phyloP scores from a whole-genome alignment of 495 filamentous ascomycete species.

The Rhizodiscina lignyota region DNA sequence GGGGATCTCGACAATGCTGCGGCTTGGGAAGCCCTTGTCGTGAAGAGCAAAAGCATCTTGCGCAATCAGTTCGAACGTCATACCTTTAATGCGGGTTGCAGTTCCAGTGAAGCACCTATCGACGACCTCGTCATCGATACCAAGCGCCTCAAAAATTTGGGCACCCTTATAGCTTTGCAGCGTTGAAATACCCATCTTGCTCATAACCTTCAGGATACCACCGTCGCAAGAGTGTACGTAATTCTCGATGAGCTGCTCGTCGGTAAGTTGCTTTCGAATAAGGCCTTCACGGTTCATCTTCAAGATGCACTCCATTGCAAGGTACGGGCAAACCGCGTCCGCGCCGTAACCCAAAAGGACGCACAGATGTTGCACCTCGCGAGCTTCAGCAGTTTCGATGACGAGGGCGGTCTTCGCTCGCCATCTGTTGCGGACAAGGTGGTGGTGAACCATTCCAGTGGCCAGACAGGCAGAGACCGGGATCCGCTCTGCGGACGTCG shows the following conservation, averaged over 20 bases:
- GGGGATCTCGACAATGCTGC: conserved; percentile 57
- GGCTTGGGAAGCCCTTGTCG: conserved; percentile 84
- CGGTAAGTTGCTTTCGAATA: conserved; percentile 74
- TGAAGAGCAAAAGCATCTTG: conserved; percentile 95
- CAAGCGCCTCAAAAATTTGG: conserved; percentile 98
- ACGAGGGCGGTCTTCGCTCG: conserved; percentile 76
- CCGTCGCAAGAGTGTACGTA: conserved; percentile 98
- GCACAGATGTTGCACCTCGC: conserved; percentile 98
- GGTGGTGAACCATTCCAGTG: conserved; percentile 91
- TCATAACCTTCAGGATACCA: conserved; percentile 99
- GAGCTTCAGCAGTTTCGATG: conserved; percentile 90
- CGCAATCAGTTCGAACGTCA: conserved; percentile 91
- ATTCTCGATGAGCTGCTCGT: conserved; percentile 80
- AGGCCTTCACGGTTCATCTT: conserved; percentile 96
- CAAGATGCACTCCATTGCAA: conserved; percentile 93
- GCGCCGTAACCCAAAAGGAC: conserved; percentile 92
- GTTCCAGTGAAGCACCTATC: conserved; percentile 95
- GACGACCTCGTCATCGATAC: conserved; percentile 87
- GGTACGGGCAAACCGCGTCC: conserved; percentile 93
- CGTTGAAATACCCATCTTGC: conserved; percentile 99
- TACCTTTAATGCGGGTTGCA: conserved; percentile 85
- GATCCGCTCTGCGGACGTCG: conserved; percentile 68
- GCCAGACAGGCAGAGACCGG: conserved; percentile 79
- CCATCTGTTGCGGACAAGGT: conserved; percentile 94
- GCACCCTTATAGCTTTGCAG: conserved; percentile 97